phyloP scores from a whole-genome alignment of 2,329 filamentous ascomycete genomes.

The Trichoderma sp. region DNA sequence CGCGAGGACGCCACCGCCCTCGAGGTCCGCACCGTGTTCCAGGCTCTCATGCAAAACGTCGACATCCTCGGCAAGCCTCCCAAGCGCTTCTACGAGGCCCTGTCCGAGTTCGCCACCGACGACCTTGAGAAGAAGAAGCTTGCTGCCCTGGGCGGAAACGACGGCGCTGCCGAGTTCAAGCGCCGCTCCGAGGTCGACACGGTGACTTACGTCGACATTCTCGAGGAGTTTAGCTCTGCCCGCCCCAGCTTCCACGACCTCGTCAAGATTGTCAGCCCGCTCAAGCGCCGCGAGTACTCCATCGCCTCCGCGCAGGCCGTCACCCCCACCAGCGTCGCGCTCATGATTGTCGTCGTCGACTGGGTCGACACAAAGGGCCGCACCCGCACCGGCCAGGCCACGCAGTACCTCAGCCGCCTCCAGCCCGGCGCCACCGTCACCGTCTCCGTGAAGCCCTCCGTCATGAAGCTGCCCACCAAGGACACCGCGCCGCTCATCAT shows the following conservation, averaged over 20 bases:
- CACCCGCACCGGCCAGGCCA: constrained; percentile 88
- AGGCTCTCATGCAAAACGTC: constrained; percentile 85
- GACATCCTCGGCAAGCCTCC: constrained; percentile 96
- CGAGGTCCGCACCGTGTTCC: constrained; percentile 89
- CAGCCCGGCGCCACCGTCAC: constrained; percentile 75
- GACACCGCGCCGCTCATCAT: constrained; percentile 95
- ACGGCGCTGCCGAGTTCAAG: constrained; percentile 89
- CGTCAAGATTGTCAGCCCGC: constrained; percentile 78
- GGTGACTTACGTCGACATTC: constrained; percentile 83
- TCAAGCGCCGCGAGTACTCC: constrained; percentile 98
- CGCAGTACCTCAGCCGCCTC: constrained; percentile 79
- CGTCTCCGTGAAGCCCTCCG: constrained; percentile 93
- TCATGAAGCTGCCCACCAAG: constrained; percentile 94
- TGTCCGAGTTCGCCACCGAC: constrained; percentile 82
- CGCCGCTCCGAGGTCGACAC: constrained; percentile 86
- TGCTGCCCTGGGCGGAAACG: constrained; percentile 69
- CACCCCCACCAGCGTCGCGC: constrained; percentile 80
- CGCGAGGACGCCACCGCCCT: constrained; percentile 71
- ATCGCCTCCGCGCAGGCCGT: constrained; percentile 97
- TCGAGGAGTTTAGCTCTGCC: constrained; percentile 86
- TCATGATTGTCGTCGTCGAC: constrained; percentile 96
- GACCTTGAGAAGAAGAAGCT: constrained; percentile 80
- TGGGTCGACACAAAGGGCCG: constrained; percentile 90
- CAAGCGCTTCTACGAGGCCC: constrained; percentile 94
- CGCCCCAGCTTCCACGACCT: constrained; percentile 87